A percentile compares a stretch with the other conserved stretches of the same genome.
Conservation (phyloP, 2,329 filamentous ascomycete genomes). For the Colletotrichum sp. region DNA sequence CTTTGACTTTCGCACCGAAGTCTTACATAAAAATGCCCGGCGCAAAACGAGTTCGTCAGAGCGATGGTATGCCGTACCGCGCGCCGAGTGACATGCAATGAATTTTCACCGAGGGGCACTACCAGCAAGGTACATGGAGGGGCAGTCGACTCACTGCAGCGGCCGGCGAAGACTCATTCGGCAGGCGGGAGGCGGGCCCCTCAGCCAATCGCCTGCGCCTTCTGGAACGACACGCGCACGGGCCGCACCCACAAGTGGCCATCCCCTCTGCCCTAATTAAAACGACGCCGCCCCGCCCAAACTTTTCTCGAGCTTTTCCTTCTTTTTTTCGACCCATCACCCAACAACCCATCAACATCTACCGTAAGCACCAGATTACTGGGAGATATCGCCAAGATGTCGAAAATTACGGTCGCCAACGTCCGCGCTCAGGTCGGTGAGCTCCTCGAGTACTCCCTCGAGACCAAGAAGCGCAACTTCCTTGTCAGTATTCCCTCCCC, state of each 20-base stretch:
- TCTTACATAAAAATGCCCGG: slow-evolving; percentile 7
- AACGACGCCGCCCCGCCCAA: slow-evolving; percentile 14
- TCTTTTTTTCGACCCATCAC: not conserved
- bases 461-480: slow-evolving; percentile 99
- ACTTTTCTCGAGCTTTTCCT: not conserved
- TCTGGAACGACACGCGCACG: slow-evolving; percentile 6
- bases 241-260: slow-evolving; percentile 6
- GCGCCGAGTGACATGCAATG: not conserved
- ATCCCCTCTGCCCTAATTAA: slow-evolving; percentile 12
- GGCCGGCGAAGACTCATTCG: slow-evolving; percentile 8
- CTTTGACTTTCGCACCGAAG: not conserved
- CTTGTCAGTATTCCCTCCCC: slow-evolving; percentile 51
- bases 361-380: slow-evolving; percentile 26
- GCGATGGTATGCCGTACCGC: not conserved
- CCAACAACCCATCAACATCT: slow-evolving; percentile 16
- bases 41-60: not conserved
- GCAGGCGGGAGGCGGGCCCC: not conserved
- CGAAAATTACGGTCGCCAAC: slow-evolving; percentile 84
- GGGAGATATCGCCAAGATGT: slow-evolving; percentile 26
- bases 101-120: slow-evolving; percentile 6
- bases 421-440: slow-evolving; percentile 93
- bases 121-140: not conserved
- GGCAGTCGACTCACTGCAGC: not conserved
- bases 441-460: slow-evolving; percentile 92
- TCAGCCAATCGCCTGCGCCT: slow-evolving; percentile 14